Evolutionary conservation across 108 stramenopile species (phyloP), one percentile per base, ranked within the genome.

Genomic region (Parietichytrium sp.): DNA sequence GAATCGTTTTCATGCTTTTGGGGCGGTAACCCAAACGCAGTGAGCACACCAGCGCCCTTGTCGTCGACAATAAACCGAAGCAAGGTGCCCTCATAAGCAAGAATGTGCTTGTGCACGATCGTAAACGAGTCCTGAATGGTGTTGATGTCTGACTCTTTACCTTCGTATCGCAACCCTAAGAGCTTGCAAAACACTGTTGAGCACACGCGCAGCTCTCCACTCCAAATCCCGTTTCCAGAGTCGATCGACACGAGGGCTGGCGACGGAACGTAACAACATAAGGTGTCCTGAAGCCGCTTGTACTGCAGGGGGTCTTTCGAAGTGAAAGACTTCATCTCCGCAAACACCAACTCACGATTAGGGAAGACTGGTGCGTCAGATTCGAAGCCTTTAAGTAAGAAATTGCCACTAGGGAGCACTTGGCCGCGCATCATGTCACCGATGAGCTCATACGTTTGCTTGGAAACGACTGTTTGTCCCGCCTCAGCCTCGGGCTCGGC

Each of bases 11-110:
- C 82, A 84, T 87, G 84, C 48, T 84, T 45, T 2, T 81, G 38
- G 12, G 88, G 88, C 3, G 89, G 87, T 26, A 91, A 85, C 26
- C 89, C 90, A 51, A 87, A 91, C 53, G 82, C 87, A 6, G 84
- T 88, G 47, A 91, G 90, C 13, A 88, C 45, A 18, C 87, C 85
- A 29, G 85, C 83, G 13, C 90, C 90, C 87, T 91, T 91, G 87
- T 91, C 90, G 53, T 91, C 90, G 12, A 90, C 84, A 29, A 90
- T 83, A 51, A 90, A 91, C 82, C 90, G 87, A 52, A 87, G 82
- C 20, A 91, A 72, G 47, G 83, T 81, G 55, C 89, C 89, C 61
- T 89, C 89, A 52, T 42, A 82, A 33, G 80, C 79, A 61, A 88
- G 88, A 6, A 89, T 81, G 10, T 83, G 38, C 45, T 82, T 47